phyloP scores from a whole-genome alignment of 805 yeast species.

The Naumovozyma castellii region DNA sequence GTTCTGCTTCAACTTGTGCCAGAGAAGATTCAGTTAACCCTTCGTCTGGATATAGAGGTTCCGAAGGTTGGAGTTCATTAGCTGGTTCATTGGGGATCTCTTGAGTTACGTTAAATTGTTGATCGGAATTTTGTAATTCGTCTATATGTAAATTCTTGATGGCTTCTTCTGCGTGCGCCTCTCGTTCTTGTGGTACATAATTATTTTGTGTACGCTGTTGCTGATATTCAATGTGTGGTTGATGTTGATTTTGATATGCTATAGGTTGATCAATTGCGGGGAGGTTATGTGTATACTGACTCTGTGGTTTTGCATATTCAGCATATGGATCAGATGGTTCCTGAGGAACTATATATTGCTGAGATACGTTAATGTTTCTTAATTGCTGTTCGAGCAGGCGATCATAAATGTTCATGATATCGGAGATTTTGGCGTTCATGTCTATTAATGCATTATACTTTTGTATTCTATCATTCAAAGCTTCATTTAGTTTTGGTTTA shows the following conservation, averaged over 20 bases:
- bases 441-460: constrained; percentile 61
- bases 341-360: constrained; percentile 22
- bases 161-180: constrained; percentile 1
- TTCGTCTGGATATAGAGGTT: constrained; percentile 26
- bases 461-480: constrained; percentile 46
- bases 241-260: background rate
- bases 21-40: constrained; percentile 3
- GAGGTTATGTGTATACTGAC: background rate
- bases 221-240: constrained; percentile 2
- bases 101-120: too few relatives aligned
- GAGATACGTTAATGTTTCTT: constrained; percentile 31
- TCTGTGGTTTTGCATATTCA: constrained; percentile 6
- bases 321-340: constrained; percentile 23
- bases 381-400: constrained; percentile 52
- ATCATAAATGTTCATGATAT: constrained; percentile 70
- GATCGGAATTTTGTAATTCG: too few relatives aligned
- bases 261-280: background rate
- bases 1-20: background rate
- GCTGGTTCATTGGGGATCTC: background rate
- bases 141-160: too few relatives aligned
- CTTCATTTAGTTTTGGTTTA: constrained; percentile 59
- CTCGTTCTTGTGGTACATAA: background rate
- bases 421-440: constrained; percentile 68
- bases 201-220: too few relatives aligned
- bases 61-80: constrained; percentile 10